These are phyloP conservation scores for Candida adriatica DNA, from an alignment of 805 yeast genomes.

Conservation along the genomic window DNA sequence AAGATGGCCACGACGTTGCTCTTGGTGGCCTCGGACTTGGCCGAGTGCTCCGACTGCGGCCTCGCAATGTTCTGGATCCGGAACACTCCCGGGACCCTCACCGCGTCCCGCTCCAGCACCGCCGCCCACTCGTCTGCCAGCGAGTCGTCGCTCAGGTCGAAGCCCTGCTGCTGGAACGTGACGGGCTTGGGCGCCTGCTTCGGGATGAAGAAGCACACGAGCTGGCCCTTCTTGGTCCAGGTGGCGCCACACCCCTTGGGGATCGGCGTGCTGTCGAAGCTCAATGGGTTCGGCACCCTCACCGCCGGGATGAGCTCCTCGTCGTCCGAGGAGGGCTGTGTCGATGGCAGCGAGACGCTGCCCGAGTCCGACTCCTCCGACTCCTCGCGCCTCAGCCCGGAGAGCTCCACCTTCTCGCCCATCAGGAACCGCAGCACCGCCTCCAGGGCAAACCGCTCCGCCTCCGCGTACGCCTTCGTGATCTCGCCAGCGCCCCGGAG, in stretches of 20 bases:
- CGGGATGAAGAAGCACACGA: conserved; percentile 77
- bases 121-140: conserved; percentile 66
- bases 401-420: conserved; percentile 67
- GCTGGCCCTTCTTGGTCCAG: conserved; percentile 74
- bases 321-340: conserved; percentile 22
- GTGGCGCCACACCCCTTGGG: conserved; percentile 92
- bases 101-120: conserved; percentile 48
- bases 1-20: conserved; percentile 51
- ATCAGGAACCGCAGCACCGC: conserved; percentile 66
- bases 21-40: conserved; percentile 16
- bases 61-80: conserved; percentile 16
- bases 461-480: conserved; percentile 45
- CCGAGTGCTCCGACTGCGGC: conserved; percentile 6
- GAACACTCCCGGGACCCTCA: conserved; percentile 41
- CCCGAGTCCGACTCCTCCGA: conserved; percentile 30
- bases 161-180: conserved; percentile 49
- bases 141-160: conserved; percentile 46
- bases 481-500: conserved; percentile 46
- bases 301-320: conserved; percentile 23
- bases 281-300: conserved; percentile 1
- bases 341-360: conserved; percentile 21
- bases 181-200: conserved; percentile 31
- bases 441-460: conserved; percentile 68
- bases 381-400: conserved; percentile 29
- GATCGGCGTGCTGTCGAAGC: conserved; percentile 75